Percentiles rank a stretch among this genome's conserved stretches.
phyloP scores from a whole-genome alignment of 352 stramenopile species.

The Pythium sp. region DNA sequence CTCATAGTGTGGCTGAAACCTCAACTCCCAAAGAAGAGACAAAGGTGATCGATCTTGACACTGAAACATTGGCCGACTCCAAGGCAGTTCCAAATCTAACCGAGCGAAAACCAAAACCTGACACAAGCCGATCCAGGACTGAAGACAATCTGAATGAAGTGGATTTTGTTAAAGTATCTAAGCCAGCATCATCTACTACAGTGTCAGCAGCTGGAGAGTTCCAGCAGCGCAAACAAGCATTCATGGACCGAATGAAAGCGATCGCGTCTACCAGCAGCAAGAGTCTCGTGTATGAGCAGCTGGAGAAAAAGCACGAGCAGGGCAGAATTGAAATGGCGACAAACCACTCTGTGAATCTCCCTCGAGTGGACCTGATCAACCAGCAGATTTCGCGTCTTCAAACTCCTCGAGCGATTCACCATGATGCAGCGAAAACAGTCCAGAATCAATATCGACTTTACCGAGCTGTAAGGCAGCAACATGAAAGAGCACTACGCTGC shows the following conservation, averaged over 20 bases:
- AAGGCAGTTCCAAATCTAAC: background rate
- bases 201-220: conserved; percentile 47
- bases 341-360: background rate
- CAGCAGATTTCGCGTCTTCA: conserved; percentile 34
- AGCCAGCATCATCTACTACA: background rate
- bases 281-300: conserved; percentile 70
- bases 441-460: conserved; percentile 41
- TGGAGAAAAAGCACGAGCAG: conserved; percentile 48
- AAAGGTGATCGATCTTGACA: conserved; percentile 30
- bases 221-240: conserved; percentile 63
- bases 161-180: background rate
- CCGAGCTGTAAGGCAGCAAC: conserved; percentile 19
- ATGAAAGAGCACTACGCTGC: background rate
- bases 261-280: conserved; percentile 62
- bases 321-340: conserved; percentile 15
- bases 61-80: conserved; percentile 17
- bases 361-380: conserved; percentile 21
- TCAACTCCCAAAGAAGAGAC: background rate
- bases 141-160: background rate
- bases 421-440: conserved; percentile 41
- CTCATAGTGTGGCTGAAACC: background rate
- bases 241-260: conserved; percentile 72
- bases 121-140: background rate
- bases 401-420: conserved; percentile 29
- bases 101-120: background rate